Evolutionary conservation across 2,329 filamentous ascomycete species (phyloP), one percentile per base, ranked within the genome.

Genomic region (Pezicula rhizophila): DNA sequence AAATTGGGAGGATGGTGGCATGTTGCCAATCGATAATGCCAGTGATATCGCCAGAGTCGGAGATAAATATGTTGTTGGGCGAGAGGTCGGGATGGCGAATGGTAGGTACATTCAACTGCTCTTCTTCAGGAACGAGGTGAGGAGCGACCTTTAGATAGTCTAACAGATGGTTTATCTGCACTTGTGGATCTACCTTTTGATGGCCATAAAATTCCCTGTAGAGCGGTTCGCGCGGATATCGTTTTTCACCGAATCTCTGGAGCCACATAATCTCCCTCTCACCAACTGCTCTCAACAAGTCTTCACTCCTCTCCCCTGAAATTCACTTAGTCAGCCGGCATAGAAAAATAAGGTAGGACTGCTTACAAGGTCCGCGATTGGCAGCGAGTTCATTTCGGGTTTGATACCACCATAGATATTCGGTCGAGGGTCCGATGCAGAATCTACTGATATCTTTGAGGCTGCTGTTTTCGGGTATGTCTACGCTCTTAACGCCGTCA

Each of bases 11-110:
- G 28, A 65, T 52, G 2, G 56, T 55, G 28, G 58, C 41, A 52
- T 66, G 49, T 45, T 66, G 57, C 63, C 62, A 65, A 51, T 65
- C 62, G 44, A 66, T 63, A 7, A 65, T 52, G 1, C 61, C 60
- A 40, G 31, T 54, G 44, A 66, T 56, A 14, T 64, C 54, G 31
- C 56, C 54, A 35, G 41, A 48, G 18, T 57, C 48, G 4, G 58
- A 61, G 6, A 67, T 49, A 2, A 66, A 44, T n/a, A 66, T 62
- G 46, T 66, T 65, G 28, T 58, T 62, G 3, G 64, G 63, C 41
- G 54, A 53, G 34, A 57, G 46, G 42, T 54, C 49, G 39, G 49
- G 53, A 39, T 52, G 55, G 38, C 52, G 48, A 35, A 57, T 51
- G 26, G 52, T 54, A 43, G 52, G 52, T 39, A 45, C 17, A 35